These are phyloP conservation scores for Clathrus columnatus DNA, from an alignment of 768 basidiomycete genomes.

Conservation along the genomic window DNA sequence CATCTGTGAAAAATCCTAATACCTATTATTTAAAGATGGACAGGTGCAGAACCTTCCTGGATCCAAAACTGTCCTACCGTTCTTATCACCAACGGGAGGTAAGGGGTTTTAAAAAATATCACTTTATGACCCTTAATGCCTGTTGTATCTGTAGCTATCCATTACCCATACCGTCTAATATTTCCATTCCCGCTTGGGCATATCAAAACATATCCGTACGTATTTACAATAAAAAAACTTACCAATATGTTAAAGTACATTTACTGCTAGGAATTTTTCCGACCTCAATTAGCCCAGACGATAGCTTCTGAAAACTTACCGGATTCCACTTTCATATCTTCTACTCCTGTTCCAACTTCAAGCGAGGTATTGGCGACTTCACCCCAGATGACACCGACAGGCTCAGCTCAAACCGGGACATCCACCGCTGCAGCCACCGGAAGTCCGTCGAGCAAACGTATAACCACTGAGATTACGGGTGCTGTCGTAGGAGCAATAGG, in stretches of 20 bases:
- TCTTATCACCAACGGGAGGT: slow-evolving; percentile 8
- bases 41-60: slow-evolving; percentile 25
- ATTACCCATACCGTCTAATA: slow-evolving; percentile 35
- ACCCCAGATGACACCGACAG: not conserved
- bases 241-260: not conserved
- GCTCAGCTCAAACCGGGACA: not conserved
- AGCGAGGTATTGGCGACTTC: not conserved
- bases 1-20: not conserved
- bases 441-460: not conserved
- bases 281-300: not conserved
- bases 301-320: not conserved
- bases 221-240: slow-evolving; percentile 6
- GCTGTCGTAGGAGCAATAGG: not conserved
- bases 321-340: not conserved
- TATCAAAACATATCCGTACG: slow-evolving; percentile 43
- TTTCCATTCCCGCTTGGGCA: slow-evolving; percentile 54
- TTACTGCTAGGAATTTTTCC: not conserved
- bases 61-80: slow-evolving; percentile 14
- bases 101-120: not conserved
- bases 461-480: not conserved
- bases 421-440: not conserved
- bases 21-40: not conserved
- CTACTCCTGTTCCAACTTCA: not conserved
- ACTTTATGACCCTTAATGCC: not conserved
- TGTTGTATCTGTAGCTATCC: slow-evolving; percentile 33